These are phyloP conservation scores for Colletotrichum sansevieriae DNA, from an alignment of 2,329 filamentous ascomycete species.

Conservation along the genomic window DNA sequence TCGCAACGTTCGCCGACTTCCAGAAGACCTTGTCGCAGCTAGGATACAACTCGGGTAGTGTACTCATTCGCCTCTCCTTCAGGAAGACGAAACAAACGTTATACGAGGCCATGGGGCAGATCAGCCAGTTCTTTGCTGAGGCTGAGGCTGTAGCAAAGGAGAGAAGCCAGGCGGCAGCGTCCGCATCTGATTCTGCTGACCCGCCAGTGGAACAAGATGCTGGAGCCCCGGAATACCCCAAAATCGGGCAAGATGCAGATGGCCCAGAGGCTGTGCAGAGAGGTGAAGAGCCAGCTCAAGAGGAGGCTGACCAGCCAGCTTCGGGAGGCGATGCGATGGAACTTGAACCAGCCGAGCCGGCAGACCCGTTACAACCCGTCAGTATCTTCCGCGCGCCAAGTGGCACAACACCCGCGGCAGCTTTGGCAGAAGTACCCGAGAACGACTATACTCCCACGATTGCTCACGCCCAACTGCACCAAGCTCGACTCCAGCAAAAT, in stretches of 20 bases:
- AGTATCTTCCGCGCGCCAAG: conserved; percentile 84
- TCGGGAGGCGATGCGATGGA: conserved; percentile 47
- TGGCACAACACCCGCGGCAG: conserved; percentile 80
- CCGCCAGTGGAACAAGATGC: conserved; percentile 31
- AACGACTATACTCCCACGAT: conserved; percentile 82
- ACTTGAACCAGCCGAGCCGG: conserved; percentile 42
- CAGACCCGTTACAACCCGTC: conserved; percentile 64
- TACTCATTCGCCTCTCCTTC: conserved; percentile 83
- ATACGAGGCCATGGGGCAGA: conserved; percentile 87
- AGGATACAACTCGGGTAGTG: conserved; percentile 87
- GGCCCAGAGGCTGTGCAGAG: neutral
- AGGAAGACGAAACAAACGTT: conserved; percentile 81
- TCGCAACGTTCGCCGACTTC: conserved; percentile 82
- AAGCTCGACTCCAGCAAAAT: conserved; percentile 72
- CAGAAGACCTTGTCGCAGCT: conserved; percentile 91
- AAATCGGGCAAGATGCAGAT: neutral
- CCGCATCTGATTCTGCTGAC: conserved; percentile 36
- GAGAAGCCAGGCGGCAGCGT: conserved; percentile 35
- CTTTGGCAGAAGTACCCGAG: conserved; percentile 75
- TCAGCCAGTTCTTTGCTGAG: conserved; percentile 79
- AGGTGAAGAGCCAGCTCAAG: neutral
- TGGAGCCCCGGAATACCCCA: conserved; percentile 7
- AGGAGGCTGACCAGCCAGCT: neutral
- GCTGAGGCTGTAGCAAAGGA: conserved; percentile 51
- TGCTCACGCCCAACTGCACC: conserved; percentile 81